phyloP scores from a whole-genome alignment of 208 protist species.

The Herpetomonas tarakana region DNA sequence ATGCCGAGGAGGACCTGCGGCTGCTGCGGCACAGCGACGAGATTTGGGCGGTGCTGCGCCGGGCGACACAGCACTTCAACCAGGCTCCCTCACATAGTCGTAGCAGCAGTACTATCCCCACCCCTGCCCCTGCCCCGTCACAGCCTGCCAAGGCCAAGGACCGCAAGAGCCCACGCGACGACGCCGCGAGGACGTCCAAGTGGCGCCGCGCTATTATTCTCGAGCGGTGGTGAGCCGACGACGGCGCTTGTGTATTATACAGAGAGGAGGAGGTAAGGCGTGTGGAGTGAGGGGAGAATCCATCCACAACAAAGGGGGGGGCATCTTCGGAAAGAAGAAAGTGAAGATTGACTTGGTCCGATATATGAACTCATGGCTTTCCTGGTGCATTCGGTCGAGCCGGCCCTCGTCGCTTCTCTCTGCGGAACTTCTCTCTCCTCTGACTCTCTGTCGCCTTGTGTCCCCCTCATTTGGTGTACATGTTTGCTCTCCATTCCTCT shows the following conservation, averaged over 20 bases:
- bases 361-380: too few species aligned
- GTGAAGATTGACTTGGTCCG: too few species aligned
- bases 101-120: not conserved
- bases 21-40: constrained; percentile 30
- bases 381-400: too few species aligned
- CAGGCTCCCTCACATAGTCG: constrained; percentile 8
- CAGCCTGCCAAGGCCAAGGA: constrained; percentile 1
- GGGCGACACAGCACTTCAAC: constrained; percentile 43
- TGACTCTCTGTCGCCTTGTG: too few species aligned
- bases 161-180: not conserved
- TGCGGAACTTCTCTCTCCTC: too few species aligned
- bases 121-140: constrained; percentile 1
- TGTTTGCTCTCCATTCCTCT: too few species aligned
- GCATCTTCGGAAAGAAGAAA: too few species aligned
- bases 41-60: constrained; percentile 43
- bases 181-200: not conserved
- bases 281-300: too few species aligned
- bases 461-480: too few species aligned
- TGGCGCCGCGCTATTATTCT: constrained; percentile 6
- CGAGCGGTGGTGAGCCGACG: constrained; percentile 2
- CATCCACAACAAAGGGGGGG: too few species aligned
- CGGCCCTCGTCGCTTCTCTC: too few species aligned
- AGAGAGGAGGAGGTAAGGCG: not conserved
- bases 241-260: not conserved
- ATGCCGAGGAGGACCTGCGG: constrained; percentile 20